These are phyloP conservation scores for Magnaporthiopsis rhizophila DNA, from an alignment of 2,329 filamentous ascomycete species.

Conservation along the genomic window DNA sequence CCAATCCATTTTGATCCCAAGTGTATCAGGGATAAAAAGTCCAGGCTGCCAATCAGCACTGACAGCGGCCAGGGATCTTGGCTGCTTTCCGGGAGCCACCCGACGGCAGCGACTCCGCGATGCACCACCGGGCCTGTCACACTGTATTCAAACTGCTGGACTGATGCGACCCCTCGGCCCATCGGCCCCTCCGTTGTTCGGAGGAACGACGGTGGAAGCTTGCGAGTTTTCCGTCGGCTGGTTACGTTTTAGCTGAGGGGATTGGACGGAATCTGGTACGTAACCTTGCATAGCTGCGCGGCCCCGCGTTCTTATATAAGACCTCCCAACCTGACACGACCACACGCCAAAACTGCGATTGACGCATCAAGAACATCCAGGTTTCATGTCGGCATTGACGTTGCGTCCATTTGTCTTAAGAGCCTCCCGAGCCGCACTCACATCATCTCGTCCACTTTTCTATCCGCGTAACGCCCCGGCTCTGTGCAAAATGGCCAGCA, in stretches of 20 bases:
- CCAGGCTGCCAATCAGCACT: no score
- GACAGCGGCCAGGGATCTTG: no score
- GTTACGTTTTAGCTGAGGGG: background rate
- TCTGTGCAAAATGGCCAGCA: conserved; percentile 35
- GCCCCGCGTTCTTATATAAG: background rate
- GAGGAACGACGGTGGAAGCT: background rate
- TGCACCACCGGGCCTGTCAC: background rate
- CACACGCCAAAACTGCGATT: background rate
- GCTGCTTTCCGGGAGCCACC: no score
- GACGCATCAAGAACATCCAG: background rate
- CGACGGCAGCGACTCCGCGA: no score
- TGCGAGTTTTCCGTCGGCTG: background rate
- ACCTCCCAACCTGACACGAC: background rate
- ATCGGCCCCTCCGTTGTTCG: background rate
- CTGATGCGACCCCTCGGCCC: no score
- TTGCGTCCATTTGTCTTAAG: background rate
- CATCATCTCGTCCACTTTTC: background rate
- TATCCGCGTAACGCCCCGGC: background rate
- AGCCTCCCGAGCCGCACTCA: background rate
- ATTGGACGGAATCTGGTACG: no score
- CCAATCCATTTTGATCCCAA: background rate
- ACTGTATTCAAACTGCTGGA: background rate
- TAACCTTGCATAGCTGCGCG: background rate
- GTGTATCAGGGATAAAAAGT: background rate
- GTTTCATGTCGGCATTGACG: background rate